Evolutionary conservation across 2,329 filamentous ascomycete species (phyloP).

Genomic region (Curvularia spicifera): DNA sequence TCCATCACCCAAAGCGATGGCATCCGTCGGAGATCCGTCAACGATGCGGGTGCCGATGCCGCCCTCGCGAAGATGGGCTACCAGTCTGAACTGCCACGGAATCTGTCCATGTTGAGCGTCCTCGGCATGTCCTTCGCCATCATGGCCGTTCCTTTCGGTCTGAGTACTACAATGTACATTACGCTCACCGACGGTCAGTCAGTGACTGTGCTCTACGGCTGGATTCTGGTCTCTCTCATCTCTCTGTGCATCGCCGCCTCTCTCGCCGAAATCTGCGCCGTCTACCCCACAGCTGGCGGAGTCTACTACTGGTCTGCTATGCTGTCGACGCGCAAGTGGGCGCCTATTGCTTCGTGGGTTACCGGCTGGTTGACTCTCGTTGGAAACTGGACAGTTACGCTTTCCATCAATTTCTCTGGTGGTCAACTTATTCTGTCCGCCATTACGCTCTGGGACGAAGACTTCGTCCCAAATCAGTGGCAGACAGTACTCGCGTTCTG

Average conservation of each 20-base stretch:
- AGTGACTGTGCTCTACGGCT: slow-evolving; percentile 74
- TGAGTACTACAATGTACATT: slow-evolving; percentile 72
- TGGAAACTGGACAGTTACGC: slow-evolving; percentile 73
- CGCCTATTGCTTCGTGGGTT: slow-evolving; percentile 71
- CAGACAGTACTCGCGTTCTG: slow-evolving; percentile 76
- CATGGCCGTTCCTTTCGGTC: slow-evolving; percentile 73
- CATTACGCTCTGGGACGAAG: slow-evolving; percentile 72
- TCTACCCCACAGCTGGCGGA: slow-evolving; percentile 77
- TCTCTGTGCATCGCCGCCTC: slow-evolving; percentile 72
- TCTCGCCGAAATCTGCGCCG: slow-evolving; percentile 76
- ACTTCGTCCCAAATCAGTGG: slow-evolving; percentile 70
- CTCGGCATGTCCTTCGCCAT: slow-evolving; percentile 75
- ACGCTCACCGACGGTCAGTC: slow-evolving; percentile 71
- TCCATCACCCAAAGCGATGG: slow-evolving; percentile 27
- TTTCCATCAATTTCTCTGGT: slow-evolving; percentile 73
- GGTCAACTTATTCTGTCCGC: slow-evolving; percentile 67
- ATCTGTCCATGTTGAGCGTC: slow-evolving; percentile 72
- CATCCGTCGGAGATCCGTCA: slow-evolving; percentile 23
- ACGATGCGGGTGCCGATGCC: slow-evolving; percentile 61
- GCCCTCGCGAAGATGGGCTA: slow-evolving; percentile 72
- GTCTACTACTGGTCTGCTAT: slow-evolving; percentile 75
- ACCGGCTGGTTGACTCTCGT: slow-evolving; percentile 75
- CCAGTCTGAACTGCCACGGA: slow-evolving; percentile 69
- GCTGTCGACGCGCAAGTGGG: slow-evolving; percentile 69
- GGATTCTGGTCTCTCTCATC: slow-evolving; percentile 70